These are phyloP conservation scores for Pestalotiopsis sp. DNA, from an alignment of 2,329 filamentous ascomycete genomes.

Conservation along the genomic window DNA sequence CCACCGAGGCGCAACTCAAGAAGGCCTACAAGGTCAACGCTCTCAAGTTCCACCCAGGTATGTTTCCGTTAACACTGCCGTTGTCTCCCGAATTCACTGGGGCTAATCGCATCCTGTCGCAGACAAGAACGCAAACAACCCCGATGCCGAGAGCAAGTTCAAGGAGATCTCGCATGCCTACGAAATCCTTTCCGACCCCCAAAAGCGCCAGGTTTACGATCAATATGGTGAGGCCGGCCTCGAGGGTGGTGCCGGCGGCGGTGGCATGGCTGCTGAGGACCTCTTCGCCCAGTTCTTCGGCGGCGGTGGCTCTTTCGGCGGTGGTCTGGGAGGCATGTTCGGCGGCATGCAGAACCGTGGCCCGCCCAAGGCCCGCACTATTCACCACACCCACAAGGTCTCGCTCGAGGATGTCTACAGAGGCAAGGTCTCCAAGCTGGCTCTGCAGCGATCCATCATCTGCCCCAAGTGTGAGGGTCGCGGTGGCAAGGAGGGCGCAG, in stretches of 20 bases:
- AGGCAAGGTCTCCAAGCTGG: slow-evolving; percentile 96
- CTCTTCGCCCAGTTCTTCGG: slow-evolving; percentile 98
- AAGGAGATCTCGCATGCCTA: slow-evolving; percentile 97
- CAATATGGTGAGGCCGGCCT: slow-evolving; percentile 97
- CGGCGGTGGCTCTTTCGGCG: slow-evolving; percentile 69
- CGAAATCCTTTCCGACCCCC: slow-evolving; percentile 87
- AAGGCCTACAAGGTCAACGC: slow-evolving; percentile 86
- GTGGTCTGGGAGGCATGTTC: slow-evolving; percentile 80
- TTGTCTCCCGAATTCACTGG: neutral
- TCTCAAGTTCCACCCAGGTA: slow-evolving; percentile 84
- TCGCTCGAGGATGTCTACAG: slow-evolving; percentile 97
- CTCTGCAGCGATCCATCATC: slow-evolving; percentile 95
- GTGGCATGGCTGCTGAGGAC: slow-evolving; percentile 94
- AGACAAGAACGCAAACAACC: slow-evolving; percentile 98
- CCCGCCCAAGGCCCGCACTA: slow-evolving; percentile 87
- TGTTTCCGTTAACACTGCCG: slow-evolving; percentile 31
- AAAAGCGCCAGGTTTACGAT: slow-evolving; percentile 92
- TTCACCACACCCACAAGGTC: slow-evolving; percentile 98
- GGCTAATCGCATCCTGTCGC: slow-evolving; percentile 21
- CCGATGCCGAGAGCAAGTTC: slow-evolving; percentile 94
- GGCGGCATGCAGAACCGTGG: slow-evolving; percentile 74
- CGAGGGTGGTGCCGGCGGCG: slow-evolving; percentile 79
- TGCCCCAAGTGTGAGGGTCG: slow-evolving; percentile 93
- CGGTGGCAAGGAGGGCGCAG: slow-evolving; percentile 96
- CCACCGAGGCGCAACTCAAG: slow-evolving; percentile 85